Evolutionary conservation across 768 basidiomycete species (phyloP), one percentile per base, ranked within the genome.

Genomic region (Trametes elegans): DNA sequence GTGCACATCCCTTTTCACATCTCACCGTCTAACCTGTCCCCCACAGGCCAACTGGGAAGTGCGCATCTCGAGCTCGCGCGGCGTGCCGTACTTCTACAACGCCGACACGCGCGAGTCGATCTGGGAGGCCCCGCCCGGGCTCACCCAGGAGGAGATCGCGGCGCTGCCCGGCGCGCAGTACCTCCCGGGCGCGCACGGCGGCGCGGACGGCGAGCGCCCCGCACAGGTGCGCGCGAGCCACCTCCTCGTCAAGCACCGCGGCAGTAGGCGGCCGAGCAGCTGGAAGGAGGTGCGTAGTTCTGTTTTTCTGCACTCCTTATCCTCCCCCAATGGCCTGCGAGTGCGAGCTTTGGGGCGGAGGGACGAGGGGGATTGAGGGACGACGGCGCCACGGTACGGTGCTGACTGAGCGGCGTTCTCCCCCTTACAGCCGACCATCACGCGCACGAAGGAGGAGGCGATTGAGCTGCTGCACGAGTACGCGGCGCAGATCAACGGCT

Each of bases 141-240:
- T 95, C 29, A 73, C 82, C n/a, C 61, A 75, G 13, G 85, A 87
- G 1, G 69, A 95, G 61, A 70, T 90, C 62, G 57, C 71, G 1
- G 48, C 71, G 3, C 79, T 97, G 9, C 84, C 90, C 2, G 92
- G 91, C 0, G 88, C 88, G 16, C 67, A 82, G 36, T 73, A 82
- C 65, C 79, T 79, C 53, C 70, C 49, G 29, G 67, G 66, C 27
- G 64, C 52, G 28, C 51, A 53, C 24, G 32, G 34, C 34, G 58
- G 54, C 26, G 26, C 40, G 24, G 36, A 53, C 45, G 57, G 64
- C 63, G 41, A 48, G 57, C 28, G 68, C 66, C 64, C 75, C 16
- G 77, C 73, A 18, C 79, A 89, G 71, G 91, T 97, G 34, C 83
- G 93, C 45, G 96, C 94, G n/a, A 93, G 92, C 66, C 97, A 99